Conservation (phyloP, 768 basidiomycete species). For the Candolleomyces eurysporus region DNA sequence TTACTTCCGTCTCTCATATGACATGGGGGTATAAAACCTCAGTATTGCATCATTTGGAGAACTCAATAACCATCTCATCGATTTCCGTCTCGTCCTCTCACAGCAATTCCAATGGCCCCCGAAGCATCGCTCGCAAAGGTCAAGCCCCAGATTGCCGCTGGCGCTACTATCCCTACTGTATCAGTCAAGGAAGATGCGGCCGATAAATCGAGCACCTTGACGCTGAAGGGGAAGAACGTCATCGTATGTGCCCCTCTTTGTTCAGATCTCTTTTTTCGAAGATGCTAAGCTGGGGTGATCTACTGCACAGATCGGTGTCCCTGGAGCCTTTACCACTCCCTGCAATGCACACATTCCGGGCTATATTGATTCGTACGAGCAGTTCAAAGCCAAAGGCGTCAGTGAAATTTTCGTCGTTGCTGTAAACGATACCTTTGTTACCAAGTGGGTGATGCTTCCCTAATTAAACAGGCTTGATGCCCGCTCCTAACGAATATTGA, state of each 20-base stretch:
- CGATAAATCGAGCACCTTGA: conserved; percentile 37
- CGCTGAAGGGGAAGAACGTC: conserved; percentile 58
- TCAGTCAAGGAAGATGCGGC: conserved; percentile 61
- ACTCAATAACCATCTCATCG: background rate
- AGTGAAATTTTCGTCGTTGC: conserved; percentile 68
- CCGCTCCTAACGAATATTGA: background rate
- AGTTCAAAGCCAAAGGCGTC: conserved; percentile 77
- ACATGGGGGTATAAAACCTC: background rate
- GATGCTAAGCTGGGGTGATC: background rate
- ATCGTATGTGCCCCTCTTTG: conserved; percentile 43
- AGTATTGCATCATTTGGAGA: background rate
- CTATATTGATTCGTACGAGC: conserved; percentile 63
- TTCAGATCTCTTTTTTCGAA: background rate
- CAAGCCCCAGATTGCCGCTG: conserved; percentile 42
- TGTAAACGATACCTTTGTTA: conserved; percentile 80
- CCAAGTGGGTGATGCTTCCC: conserved; percentile 36
- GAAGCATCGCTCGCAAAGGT: conserved; percentile 6
- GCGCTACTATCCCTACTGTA: conserved; percentile 46
- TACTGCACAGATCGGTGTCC: conserved; percentile 58
- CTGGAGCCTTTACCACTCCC: conserved; percentile 74
- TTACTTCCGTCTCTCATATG: too few relatives aligned
- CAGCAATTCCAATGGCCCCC: background rate
- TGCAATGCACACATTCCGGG: conserved; percentile 63
- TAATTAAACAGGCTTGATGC: background rate
- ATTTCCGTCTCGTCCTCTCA: background rate